Evolutionary conservation across 345 rosid genomes (phyloP), one percentile per base, ranked within the genome.

Genomic region (Rubroshorea leprosula): DNA sequence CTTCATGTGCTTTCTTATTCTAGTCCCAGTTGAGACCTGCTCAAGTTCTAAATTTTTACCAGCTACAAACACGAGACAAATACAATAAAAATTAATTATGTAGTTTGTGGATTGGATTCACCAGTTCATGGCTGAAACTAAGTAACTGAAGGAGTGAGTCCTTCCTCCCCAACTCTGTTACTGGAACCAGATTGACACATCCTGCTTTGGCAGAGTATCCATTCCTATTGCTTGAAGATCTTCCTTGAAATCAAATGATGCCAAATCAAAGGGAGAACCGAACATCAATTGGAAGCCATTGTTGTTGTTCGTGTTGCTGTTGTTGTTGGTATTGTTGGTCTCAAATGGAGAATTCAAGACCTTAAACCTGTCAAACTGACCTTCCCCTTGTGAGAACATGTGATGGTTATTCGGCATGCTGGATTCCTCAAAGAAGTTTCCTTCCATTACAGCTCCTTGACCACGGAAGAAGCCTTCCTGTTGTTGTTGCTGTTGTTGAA

Each of bases 181-280:
- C 63, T 73, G 67, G 82, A 80, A 86, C 99, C 97, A 93, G 39
- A 79, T 65, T 31, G 95, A 49, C 14, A 67, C 80, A 44, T 89
- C 93, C 55, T 83, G 97, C 78, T 83, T 83, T 48, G 80, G 84
- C 63, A 78, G 48, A 15, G 70, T 43, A 66, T 84, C 85, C 69
- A 80, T 69, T 44, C 75, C 75, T 16, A 68, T 73, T 19, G 79
- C 79, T 29, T 78, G 77, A 15, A 83, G 70, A 57, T 89, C 96
- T 17, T 85, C 94, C 60, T 85, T 88, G 65, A 74, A 82, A 52
- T 83, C 86, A 0, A 80, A 88, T 9, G 96, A 54, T 2, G 83
- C 57, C 61, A 89, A 45, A 31, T 89, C 84, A 11, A 83, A 82
- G 16, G 93, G 84, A 13, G 96, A 75, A 3, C 82, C 85, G 1